A percentile compares a stretch with the other conserved stretches of the same genome.
These are phyloP conservation scores for Solanum pimpinellifolium DNA, from an alignment of 257 asterid species.

Conservation along the genomic window DNA sequence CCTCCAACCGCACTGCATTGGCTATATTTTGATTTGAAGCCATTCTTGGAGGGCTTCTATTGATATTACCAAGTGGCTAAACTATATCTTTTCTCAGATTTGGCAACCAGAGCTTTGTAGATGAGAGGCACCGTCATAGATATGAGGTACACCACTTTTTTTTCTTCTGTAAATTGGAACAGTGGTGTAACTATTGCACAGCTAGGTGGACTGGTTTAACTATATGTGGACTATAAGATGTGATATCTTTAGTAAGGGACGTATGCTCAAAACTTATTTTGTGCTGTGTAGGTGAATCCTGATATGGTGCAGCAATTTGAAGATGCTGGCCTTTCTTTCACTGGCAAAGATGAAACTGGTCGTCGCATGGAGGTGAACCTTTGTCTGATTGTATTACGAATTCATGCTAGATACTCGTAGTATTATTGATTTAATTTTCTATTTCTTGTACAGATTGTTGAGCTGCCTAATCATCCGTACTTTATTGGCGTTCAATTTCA, in stretches of 20 bases:
- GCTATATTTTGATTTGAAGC: not conserved
- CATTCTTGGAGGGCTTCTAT: not conserved
- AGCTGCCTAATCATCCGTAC: slow-evolving; percentile 57
- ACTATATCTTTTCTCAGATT: slow-evolving; percentile 5
- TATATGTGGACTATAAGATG: not conserved
- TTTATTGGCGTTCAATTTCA: slow-evolving; percentile 69
- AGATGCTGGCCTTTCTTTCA: slow-evolving; percentile 56
- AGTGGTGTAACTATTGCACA: not conserved
- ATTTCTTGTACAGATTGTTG: slow-evolving; percentile 40
- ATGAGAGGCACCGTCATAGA: slow-evolving; percentile 24
- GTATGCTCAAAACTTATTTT: not conserved
- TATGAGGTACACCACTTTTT: slow-evolving; percentile 7
- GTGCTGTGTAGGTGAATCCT: slow-evolving; percentile 49
- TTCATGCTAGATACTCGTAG: not conserved
- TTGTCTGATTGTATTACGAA: not conserved
- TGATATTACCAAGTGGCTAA: not conserved
- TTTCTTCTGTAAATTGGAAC: not conserved
- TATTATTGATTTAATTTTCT: not conserved
- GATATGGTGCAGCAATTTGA: slow-evolving; percentile 59
- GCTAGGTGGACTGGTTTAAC: not conserved
- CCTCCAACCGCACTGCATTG: not conserved
- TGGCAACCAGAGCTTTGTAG: slow-evolving; percentile 8
- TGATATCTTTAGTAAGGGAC: not conserved
- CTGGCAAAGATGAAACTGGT: slow-evolving; percentile 73
- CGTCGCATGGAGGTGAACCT: slow-evolving; percentile 63